Percentiles rank a stretch among this genome's conserved stretches.
phyloP scores from a whole-genome alignment of 148 eudicot genomes.

The Polygonum maritimum region DNA sequence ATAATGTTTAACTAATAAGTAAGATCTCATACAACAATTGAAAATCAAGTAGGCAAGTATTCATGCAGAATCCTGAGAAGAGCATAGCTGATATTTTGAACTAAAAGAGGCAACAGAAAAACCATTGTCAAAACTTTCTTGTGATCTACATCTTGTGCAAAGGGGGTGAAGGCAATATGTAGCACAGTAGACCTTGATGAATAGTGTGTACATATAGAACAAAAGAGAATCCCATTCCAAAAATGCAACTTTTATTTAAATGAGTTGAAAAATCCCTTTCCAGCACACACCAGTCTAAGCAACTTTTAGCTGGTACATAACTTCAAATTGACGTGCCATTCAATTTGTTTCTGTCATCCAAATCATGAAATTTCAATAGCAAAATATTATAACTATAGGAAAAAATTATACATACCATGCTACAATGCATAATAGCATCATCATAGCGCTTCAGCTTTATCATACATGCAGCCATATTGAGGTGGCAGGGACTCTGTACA shows the following conservation, averaged over 20 bases:
- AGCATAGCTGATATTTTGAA: not conserved
- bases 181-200: not conserved
- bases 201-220: not conserved
- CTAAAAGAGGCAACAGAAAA: not conserved
- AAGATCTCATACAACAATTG: not conserved
- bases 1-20: not conserved
- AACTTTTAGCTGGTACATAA: not conserved
- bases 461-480: conserved; percentile 87
- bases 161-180: not conserved
- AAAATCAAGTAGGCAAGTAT: not conserved
- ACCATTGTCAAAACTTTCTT: not conserved
- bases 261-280: conserved; percentile 5
- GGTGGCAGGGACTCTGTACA: conserved; percentile 95
- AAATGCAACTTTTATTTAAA: not conserved
- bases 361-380: not conserved
- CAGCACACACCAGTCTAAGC: not conserved
- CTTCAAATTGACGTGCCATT: not conserved
- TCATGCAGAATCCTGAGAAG: not conserved
- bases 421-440: conserved; percentile 85
- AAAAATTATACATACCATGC: conserved; percentile 47
- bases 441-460: conserved; percentile 83
- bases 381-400: not conserved
- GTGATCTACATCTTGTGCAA: not conserved
- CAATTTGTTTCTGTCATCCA: not conserved
- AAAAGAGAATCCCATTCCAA: not conserved